A percentile compares a stretch with the other conserved stretches of the same genome.
Evolutionary conservation across 768 basidiomycete species (phyloP).

Genomic region (Leccinum boreale): DNA sequence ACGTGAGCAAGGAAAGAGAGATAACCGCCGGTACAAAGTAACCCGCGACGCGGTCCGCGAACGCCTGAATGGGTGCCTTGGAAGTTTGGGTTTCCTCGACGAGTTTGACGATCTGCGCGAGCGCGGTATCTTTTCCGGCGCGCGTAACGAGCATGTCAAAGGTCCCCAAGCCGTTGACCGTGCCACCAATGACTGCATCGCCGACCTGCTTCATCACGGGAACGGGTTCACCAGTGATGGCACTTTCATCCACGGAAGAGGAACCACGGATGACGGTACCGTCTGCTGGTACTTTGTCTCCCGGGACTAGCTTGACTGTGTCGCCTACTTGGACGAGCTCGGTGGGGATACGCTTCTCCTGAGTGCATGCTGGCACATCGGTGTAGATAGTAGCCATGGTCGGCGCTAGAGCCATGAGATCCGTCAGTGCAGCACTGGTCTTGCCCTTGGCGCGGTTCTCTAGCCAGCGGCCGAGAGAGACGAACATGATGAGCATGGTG

Average conservation of each 20-base stretch:
- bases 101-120: conserved; percentile 93
- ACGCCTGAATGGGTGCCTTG: conserved; percentile 97
- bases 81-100: conserved; percentile 98
- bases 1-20: conserved; percentile 74
- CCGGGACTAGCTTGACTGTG: conserved; percentile 89
- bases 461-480: conserved; percentile 91
- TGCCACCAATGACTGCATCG: conserved; percentile 91
- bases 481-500: conserved; percentile 97
- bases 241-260: conserved; percentile 92
- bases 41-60: conserved; percentile 92
- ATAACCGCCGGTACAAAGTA: conserved; percentile 94
- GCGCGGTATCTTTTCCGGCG: conserved; percentile 93
- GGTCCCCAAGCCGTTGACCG: conserved; percentile 94
- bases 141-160: conserved; percentile 96
- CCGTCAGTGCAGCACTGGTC: conserved; percentile 94
- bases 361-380: conserved; percentile 72
- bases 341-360: conserved; percentile 88
- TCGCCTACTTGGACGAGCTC: conserved; percentile 96
- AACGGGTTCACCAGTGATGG: conserved; percentile 91
- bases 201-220: conserved; percentile 83
- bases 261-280: conserved; percentile 85
- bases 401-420: conserved; percentile 92
- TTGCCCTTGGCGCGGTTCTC: conserved; percentile 98
- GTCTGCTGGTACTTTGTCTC: conserved; percentile 95
- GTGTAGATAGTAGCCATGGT: conserved; percentile 96